Evolutionary conservation across 805 yeast genomes (phyloP).

Genomic region (Candida odintsovae): DNA sequence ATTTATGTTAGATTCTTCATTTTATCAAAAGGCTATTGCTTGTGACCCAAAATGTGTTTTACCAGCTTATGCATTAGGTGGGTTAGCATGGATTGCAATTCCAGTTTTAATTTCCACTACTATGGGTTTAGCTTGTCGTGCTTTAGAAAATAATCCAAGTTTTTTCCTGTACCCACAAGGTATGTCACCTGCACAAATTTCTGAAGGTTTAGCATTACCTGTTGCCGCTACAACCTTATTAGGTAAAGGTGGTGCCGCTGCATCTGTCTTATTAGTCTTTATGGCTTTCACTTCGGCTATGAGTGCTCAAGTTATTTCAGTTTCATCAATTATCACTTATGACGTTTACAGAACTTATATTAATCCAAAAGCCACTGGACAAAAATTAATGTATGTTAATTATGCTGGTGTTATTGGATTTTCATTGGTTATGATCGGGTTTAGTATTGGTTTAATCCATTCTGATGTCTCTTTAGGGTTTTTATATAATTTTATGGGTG

Average conservation of each 20-base stretch:
- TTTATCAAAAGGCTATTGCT: slow-evolving; percentile 86
- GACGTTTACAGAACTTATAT: slow-evolving; percentile 80
- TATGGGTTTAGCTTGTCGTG: slow-evolving; percentile 79
- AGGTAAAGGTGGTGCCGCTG: slow-evolving; percentile 87
- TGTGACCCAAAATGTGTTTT: slow-evolving; percentile 78
- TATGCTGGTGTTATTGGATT: slow-evolving; percentile 26
- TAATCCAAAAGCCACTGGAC: slow-evolving; percentile 75
- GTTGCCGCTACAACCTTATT: slow-evolving; percentile 72
- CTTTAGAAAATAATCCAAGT: slow-evolving; percentile 58
- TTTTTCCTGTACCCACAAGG: slow-evolving; percentile 78
- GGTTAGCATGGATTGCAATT: slow-evolving; percentile 86
- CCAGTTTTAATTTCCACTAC: slow-evolving; percentile 81
- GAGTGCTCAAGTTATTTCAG: slow-evolving; percentile 87
- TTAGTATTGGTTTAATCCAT: slow-evolving; percentile 75
- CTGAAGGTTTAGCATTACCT: slow-evolving; percentile 72
- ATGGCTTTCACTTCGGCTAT: slow-evolving; percentile 93
- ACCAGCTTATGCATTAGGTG: slow-evolving; percentile 86
- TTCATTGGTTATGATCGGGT: slow-evolving; percentile 67
- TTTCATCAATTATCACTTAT: slow-evolving; percentile 78
- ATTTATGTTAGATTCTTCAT: slow-evolving; percentile 80
- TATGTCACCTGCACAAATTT: slow-evolving; percentile 61
- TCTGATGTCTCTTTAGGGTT: slow-evolving; percentile 86
- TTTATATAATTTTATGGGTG: slow-evolving; percentile 83
- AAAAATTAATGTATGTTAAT: slow-evolving; percentile 46
- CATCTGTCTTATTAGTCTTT: slow-evolving; percentile 70